Conservation (phyloP, 2,329 filamentous ascomycete genomes). For the Alternaria sp. region DNA sequence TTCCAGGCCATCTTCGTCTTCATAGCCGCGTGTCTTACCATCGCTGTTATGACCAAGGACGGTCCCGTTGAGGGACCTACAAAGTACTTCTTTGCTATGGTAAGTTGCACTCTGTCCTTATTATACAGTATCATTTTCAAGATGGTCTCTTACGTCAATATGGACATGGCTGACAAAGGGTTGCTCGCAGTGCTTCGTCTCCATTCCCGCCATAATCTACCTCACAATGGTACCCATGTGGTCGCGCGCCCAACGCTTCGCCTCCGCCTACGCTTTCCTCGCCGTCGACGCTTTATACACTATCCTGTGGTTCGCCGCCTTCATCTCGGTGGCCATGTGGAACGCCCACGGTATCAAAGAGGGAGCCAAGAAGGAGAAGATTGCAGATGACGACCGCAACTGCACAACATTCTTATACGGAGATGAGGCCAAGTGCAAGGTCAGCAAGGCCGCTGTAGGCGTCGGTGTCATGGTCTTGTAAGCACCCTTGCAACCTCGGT, state of each 20-base stretch:
- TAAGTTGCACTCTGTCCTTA: conserved; percentile 43
- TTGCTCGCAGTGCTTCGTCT: conserved; percentile 61
- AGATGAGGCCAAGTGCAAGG: conserved; percentile 60
- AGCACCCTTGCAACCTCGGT: conserved; percentile 20
- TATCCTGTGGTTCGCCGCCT: conserved; percentile 66
- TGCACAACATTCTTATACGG: conserved; percentile 64
- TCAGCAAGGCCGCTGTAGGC: conserved; percentile 62
- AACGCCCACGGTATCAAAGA: conserved; percentile 61
- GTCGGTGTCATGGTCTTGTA: conserved; percentile 65
- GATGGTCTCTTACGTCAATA: neutral
- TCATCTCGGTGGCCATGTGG: conserved; percentile 63
- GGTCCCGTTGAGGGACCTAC: conserved; percentile 61
- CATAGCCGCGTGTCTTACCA: conserved; percentile 62
- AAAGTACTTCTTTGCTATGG: conserved; percentile 64
- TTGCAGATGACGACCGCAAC: conserved; percentile 51
- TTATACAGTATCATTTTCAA: neutral
- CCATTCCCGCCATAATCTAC: conserved; percentile 64
- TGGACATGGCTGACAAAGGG: conserved; percentile 20
- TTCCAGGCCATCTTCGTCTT: conserved; percentile 64
- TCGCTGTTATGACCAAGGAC: conserved; percentile 63
- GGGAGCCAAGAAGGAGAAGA: conserved; percentile 53
- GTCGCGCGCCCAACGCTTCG: conserved; percentile 63
- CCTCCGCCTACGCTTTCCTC: conserved; percentile 66
- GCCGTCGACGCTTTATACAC: conserved; percentile 59
- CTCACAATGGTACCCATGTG: conserved; percentile 67